These are phyloP conservation scores for Jaltomata sinuosa DNA, from an alignment of 257 asterid genomes.

Conservation along the genomic window DNA sequence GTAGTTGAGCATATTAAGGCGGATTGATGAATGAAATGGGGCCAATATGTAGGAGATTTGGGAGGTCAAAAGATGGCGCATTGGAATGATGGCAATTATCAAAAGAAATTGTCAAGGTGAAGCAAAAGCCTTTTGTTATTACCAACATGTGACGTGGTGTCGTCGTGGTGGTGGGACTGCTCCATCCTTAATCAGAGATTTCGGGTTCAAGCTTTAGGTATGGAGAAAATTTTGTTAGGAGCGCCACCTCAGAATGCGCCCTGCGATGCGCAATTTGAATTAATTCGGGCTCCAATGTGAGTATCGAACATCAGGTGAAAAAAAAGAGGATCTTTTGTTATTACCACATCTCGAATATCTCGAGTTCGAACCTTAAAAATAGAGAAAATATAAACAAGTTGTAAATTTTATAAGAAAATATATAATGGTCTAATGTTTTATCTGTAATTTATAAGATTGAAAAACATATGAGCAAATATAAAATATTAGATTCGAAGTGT, in stretches of 20 bases:
- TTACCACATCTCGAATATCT: rapidly evolving
- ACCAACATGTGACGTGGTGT: no score
- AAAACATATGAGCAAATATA: not conserved
- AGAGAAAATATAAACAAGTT: not conserved
- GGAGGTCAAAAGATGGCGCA: constrained; percentile 16
- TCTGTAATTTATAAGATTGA: not conserved
- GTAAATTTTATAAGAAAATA: not conserved
- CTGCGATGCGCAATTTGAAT: no score
- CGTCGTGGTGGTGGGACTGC: no score
- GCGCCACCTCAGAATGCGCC: no score
- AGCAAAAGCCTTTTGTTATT: not conserved
- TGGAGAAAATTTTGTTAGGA: no score
- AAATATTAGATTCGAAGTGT: not conserved
- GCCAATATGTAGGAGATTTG: not conserved
- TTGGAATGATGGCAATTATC: constrained; percentile 6
- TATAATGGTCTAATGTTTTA: not conserved
- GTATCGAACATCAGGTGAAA: no score
- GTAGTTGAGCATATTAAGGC: constrained; percentile 34
- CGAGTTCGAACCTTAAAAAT: not conserved
- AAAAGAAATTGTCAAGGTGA: not conserved
- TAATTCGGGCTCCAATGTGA: no score
- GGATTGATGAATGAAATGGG: constrained; percentile 24
- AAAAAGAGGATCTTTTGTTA: not conserved
- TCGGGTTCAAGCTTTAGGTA: no score
- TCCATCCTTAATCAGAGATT: no score